phyloP scores from a whole-genome alignment of 192 early-diverging fungal species.

The Umbelopsis ramanniana region DNA sequence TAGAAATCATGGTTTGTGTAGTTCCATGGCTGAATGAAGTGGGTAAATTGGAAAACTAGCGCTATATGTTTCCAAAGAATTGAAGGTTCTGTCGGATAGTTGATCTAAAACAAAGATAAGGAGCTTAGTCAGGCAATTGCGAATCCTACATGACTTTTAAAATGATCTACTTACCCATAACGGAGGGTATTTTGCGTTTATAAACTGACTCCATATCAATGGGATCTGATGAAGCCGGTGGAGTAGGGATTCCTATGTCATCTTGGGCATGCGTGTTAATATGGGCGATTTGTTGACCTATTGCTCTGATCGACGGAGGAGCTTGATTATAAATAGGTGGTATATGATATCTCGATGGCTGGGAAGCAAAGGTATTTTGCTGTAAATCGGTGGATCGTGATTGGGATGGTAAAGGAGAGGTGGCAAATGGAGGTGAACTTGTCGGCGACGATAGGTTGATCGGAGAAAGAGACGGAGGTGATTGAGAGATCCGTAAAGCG shows the following conservation, averaged over 20 bases:
- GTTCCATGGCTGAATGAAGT: slow-evolving; percentile 3
- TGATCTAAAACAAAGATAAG: not conserved
- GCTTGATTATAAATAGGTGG: slow-evolving; percentile 15
- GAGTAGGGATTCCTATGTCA: slow-evolving; percentile 9
- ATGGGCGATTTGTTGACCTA: slow-evolving; percentile 11
- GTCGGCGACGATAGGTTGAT: slow-evolving; percentile 1
- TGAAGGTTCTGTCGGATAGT: slow-evolving; percentile 17
- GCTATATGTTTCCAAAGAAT: slow-evolving; percentile 11
- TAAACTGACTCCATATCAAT: slow-evolving; percentile 1
- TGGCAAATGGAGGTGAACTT: slow-evolving; percentile 21
- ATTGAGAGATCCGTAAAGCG: not conserved
- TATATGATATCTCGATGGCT: slow-evolving; percentile 13
- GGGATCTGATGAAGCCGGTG: not conserved
- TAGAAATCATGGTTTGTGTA: slow-evolving; percentile 14
- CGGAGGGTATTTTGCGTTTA: slow-evolving; percentile 20
- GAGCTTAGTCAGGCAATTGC: not conserved
- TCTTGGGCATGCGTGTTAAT: slow-evolving; percentile 1
- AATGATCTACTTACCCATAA: slow-evolving; percentile 5
- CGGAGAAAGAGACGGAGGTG: not conserved
- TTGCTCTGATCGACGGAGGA: slow-evolving; percentile 19
- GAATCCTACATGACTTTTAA: not conserved
- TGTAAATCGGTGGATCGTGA: not conserved
- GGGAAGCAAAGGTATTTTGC: not conserved
- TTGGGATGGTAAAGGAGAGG: not conserved
- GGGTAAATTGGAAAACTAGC: slow-evolving; percentile 19